These are phyloP conservation scores for Escovopsis sp. DNA, from an alignment of 2,329 filamentous ascomycete species.

Conservation along the genomic window DNA sequence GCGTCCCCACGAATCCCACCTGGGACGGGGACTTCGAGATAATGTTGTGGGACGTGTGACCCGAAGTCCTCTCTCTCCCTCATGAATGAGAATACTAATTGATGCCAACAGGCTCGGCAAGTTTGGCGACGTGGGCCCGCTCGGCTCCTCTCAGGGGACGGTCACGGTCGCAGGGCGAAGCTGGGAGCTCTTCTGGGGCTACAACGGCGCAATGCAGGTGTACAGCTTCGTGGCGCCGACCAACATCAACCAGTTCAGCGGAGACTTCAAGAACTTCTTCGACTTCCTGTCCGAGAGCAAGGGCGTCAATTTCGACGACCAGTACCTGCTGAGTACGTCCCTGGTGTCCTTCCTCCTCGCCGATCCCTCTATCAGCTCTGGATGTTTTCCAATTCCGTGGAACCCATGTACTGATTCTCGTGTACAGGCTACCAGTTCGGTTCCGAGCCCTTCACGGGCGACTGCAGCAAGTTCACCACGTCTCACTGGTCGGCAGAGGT, in stretches of 20 bases:
- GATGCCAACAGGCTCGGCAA: conserved; percentile 8
- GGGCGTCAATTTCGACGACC: conserved; percentile 27
- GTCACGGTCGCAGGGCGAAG: conserved; percentile 34
- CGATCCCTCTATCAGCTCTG: too few species aligned
- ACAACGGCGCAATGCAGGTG: conserved; percentile 43
- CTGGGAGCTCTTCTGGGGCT: conserved; percentile 44
- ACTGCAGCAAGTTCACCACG: conserved; percentile 13
- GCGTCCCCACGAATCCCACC: conserved; percentile 13
- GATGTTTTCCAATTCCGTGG: too few species aligned
- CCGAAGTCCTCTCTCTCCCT: not conserved
- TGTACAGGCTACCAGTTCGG: conserved; percentile 19
- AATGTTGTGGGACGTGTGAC: conserved; percentile 37
- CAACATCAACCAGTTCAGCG: conserved; percentile 33
- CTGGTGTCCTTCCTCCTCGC: not conserved
- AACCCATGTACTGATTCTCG: not conserved
- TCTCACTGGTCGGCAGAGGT: conserved; percentile 4
- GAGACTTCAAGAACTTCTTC: conserved; percentile 42
- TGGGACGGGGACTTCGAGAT: conserved; percentile 38
- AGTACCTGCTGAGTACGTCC: conserved; percentile 31
- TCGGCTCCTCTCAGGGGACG: conserved; percentile 31
- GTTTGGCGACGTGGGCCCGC: conserved; percentile 9
- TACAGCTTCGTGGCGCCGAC: conserved; percentile 32
- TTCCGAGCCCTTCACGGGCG: conserved; percentile 41
- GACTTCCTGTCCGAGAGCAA: conserved; percentile 35
- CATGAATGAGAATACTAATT: too few species aligned